These are phyloP conservation scores for Hirsutella rhossiliensis DNA, from an alignment of 2,329 filamentous ascomycete species.

Conservation along the genomic window DNA sequence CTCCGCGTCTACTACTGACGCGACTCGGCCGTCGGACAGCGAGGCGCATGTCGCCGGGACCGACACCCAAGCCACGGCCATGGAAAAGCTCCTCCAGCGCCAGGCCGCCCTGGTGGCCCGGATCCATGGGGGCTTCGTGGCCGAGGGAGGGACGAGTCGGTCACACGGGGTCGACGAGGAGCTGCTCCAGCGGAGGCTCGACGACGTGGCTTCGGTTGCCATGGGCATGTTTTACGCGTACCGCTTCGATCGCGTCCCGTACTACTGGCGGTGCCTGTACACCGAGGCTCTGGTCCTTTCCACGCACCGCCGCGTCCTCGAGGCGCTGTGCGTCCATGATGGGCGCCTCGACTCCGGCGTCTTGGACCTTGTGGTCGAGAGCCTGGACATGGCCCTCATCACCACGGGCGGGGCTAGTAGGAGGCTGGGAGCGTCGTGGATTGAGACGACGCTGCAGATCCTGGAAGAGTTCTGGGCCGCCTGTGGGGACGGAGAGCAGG, in stretches of 20 bases:
- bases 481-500: constrained; percentile 1
- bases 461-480: constrained; percentile 20
- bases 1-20: neutral
- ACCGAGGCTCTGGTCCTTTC: constrained; percentile 58
- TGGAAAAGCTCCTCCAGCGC: constrained; percentile 14
- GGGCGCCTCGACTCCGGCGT: constrained; percentile 6
- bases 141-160: neutral
- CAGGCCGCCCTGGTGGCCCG: constrained; percentile 14
- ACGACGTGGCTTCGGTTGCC: constrained; percentile 45
- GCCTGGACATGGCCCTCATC: constrained; percentile 67
- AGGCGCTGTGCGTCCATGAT: neutral
- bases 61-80: constrained; percentile 8
- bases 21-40: neutral
- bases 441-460: constrained; percentile 36
- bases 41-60: neutral
- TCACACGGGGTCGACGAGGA: constrained; percentile 4
- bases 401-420: constrained; percentile 52
- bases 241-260: constrained; percentile 52
- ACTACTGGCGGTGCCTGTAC: constrained; percentile 59
- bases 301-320: constrained; percentile 29
- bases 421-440: constrained; percentile 34
- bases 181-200: constrained; percentile 30
- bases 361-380: constrained; percentile 46
- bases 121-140: constrained; percentile 9
- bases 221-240: constrained; percentile 59